A percentile compares a stretch with the other conserved stretches of the same genome.
These are phyloP conservation scores for Vaccinium vitisidaea DNA, from an alignment of 148 eudicot genomes.

Conservation along the genomic window DNA sequence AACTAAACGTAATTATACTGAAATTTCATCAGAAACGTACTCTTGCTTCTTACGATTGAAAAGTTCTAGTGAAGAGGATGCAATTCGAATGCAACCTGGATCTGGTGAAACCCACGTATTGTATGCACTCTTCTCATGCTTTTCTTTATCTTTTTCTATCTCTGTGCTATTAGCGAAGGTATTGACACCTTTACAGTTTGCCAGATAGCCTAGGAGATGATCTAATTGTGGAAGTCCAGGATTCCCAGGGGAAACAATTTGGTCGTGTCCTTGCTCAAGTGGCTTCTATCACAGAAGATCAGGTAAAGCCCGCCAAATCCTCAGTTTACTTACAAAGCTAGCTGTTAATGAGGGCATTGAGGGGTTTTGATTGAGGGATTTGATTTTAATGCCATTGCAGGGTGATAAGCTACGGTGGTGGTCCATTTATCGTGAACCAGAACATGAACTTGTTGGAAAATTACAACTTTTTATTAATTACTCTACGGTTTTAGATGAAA, in stretches of 20 bases:
- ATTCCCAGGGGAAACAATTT: slow-evolving; percentile 70
- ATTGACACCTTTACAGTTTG: slow-evolving; percentile 60
- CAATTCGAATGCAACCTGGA: slow-evolving; percentile 84
- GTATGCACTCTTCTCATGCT: slow-evolving; percentile 45
- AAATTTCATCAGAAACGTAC: slow-evolving; percentile 52
- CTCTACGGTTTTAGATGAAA: slow-evolving; percentile 74
- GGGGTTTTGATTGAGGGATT: background rate
- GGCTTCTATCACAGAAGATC: slow-evolving; percentile 82
- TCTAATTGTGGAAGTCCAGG: slow-evolving; percentile 74
- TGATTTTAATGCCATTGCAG: slow-evolving; percentile 41
- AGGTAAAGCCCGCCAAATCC: slow-evolving; percentile 37
- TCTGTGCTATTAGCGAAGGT: slow-evolving; percentile 13
- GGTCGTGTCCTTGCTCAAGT: slow-evolving; percentile 90
- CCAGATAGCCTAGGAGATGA: slow-evolving; percentile 97
- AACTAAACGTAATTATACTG: background rate
- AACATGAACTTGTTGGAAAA: slow-evolving; percentile 92
- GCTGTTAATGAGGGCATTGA: background rate
- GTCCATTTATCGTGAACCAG: slow-evolving; percentile 88
- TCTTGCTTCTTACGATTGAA: slow-evolving; percentile 72
- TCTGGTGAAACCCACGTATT: slow-evolving; percentile 89
- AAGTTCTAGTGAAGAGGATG: slow-evolving; percentile 81
- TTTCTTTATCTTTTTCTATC: background rate
- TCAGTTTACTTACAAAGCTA: background rate
- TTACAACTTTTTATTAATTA: slow-evolving; percentile 72
- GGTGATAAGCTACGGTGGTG: slow-evolving; percentile 96